These are phyloP conservation scores for Gnomoniopsis smithogilvyi DNA, from an alignment of 2,329 filamentous ascomycete genomes.

Conservation along the genomic window DNA sequence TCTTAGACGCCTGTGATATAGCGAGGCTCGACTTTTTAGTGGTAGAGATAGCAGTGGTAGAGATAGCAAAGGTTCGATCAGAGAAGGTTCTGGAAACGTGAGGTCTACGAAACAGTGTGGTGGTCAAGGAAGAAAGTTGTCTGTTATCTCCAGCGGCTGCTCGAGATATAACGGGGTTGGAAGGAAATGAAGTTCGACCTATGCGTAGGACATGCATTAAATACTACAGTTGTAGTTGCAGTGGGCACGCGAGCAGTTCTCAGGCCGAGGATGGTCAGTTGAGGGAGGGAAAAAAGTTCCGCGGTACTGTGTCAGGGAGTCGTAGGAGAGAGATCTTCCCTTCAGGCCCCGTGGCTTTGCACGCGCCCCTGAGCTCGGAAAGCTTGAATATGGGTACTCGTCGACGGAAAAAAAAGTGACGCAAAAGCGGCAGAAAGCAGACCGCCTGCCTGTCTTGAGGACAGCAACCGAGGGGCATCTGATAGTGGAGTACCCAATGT, in stretches of 20 bases:
- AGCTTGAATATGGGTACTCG: background rate
- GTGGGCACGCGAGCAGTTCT: slow-evolving; percentile 6
- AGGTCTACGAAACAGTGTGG: too few species aligned
- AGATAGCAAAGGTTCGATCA: background rate
- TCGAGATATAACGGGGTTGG: background rate
- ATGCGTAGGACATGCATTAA: slow-evolving; percentile 10
- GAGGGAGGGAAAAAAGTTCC: background rate
- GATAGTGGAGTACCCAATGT: background rate
- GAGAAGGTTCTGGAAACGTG: background rate
- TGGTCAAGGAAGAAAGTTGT: background rate
- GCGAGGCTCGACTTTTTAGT: too few species aligned
- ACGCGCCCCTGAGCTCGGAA: background rate
- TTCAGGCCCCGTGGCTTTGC: slow-evolving; percentile 12
- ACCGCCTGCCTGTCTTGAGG: slow-evolving; percentile 5
- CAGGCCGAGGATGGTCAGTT: background rate
- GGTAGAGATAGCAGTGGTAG: too few species aligned
- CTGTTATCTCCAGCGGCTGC: background rate
- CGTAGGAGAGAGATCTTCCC: background rate
- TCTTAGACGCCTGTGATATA: background rate
- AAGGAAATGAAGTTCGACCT: slow-evolving; percentile 1
- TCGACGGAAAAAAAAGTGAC: slow-evolving; percentile 9
- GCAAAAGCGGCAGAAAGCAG: slow-evolving; percentile 11
- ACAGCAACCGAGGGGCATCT: background rate
- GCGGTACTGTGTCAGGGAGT: background rate
- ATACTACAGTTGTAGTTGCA: background rate